Base-by-base conservation (phyloP, 1,139 yeast genomes). In the Hemisphaericaspora lyxosophila region DNA sequence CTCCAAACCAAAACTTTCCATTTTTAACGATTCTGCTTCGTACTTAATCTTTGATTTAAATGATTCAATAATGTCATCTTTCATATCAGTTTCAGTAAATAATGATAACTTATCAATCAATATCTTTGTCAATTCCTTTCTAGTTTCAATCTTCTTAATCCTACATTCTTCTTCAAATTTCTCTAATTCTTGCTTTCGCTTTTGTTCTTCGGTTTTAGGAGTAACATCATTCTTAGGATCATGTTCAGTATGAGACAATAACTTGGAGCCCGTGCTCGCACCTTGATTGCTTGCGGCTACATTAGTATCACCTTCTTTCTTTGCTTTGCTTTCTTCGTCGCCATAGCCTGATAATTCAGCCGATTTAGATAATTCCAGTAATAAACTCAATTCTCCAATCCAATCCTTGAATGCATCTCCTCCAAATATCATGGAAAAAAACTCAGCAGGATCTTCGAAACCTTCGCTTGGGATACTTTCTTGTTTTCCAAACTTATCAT, bases 1-100 rank as follows among this genome's bases (percentile, higher is more conserved):
- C 57, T 90, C 96, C 36, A 89, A 67, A 7, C 97, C 97, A 64
- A 90, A 92, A 36, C 96, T 86, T 62, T 90, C 97, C 85, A 88
- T 82, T 57, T 90, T 90, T 45, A 92, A 74, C 33, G 85, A 75
- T 54, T 89, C 95, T 1, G 96, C 96, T 60, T 90, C 97, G 47
- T 84, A 77, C 47, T 73, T 75, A 54, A 85, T 76, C 59, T 89
- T 88, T 39, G 74, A 77, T 44, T 72, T 70, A 60, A 88, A 90
- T 1, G 95, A 79, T 23, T 66, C 64, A 12, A 80, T 78, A 27
- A 89, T 85, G 43, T 80, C 89, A 2, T 65, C 75, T 34, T 77
- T 78, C 71, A 83, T 82, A 45, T 80, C 85, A 2, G 96, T 83
- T 59, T 90, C 97, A 0, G 97, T 88, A 63, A 82, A 80, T 15